Evolutionary conservation across 129 eudicot species (phyloP), one percentile per base, ranked within the genome.

Genomic region (Oenanthe sinensis): DNA sequence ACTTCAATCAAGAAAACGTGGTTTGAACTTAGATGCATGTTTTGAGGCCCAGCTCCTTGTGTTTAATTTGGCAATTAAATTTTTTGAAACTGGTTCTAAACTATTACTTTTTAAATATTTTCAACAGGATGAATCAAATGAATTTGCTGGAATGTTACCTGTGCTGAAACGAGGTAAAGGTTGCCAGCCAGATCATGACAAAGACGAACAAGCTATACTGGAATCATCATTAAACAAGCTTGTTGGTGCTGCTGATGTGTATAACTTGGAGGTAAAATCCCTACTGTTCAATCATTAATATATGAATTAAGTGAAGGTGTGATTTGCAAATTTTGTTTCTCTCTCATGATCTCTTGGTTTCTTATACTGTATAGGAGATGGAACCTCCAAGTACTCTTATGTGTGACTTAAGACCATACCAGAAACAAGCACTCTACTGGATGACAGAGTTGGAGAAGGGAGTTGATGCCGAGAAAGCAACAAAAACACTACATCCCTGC

Each of bases 371-470:
- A 36, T 47, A 90, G 96, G 97, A 92, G 82, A 88, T 90, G 97
- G 91, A 87, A 8, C 91, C 97, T 75, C 91, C 97, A 39, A 39
- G 45, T 70, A 87, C 89, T 19, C 91, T 92, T 40, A 83, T 76
- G 50, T 92, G 98, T 86, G 87, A 87, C 50, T 84, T 92, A 76
- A 85, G 92, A 84, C 93, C 98, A 68, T 90, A 92, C 78, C 98
- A 92, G 78, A 92, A 90, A 80, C 90, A 92, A 81, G 98, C 96
- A 71, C 96, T 92, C 20, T 87, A 77, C 78, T 90, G 98, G 98
- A 92, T 92, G 98, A 76, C 93, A 47, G 91, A 90, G 83, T 81
- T 83, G 8, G 98, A 92, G 71, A 84, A 79, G 78, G 92, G 95
- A 75, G 87, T 82, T n/a, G 89, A 78, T 88, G 92, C 78, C 63